Evolutionary conservation across 345 rosid genomes (phyloP).

Genomic region (Turnera subulata): DNA sequence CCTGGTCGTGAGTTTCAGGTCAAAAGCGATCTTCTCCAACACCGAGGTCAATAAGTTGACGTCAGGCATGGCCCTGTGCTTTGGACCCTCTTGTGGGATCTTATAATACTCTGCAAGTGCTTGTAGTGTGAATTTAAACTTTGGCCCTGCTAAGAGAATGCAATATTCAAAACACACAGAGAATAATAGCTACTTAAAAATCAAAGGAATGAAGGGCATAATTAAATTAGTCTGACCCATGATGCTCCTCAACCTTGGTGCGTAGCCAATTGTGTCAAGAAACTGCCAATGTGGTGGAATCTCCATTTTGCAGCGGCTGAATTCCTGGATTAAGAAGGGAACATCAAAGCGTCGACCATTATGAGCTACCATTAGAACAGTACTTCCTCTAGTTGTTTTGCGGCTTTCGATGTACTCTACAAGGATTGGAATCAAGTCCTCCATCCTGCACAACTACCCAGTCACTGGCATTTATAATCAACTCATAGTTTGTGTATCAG

Average conservation of each 20-base stretch:
- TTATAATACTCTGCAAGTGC: slow-evolving; percentile 2
- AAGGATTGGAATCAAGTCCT: slow-evolving; percentile 12
- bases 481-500: too few species aligned
- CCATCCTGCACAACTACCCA: slow-evolving; percentile 17
- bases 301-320: slow-evolving; percentile 10
- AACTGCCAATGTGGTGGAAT: slow-evolving; percentile 16
- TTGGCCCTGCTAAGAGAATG: too few species aligned
- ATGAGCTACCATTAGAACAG: slow-evolving; percentile 20
- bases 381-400: not conserved
- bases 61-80: slow-evolving; percentile 26
- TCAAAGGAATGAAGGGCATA: too few species aligned
- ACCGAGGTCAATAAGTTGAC: slow-evolving; percentile 11
- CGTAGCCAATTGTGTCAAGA: slow-evolving; percentile 10
- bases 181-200: too few species aligned
- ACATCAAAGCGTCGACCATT: slow-evolving; percentile 20
- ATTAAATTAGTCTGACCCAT: too few species aligned
- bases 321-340: slow-evolving; percentile 20
- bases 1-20: slow-evolving; percentile 9
- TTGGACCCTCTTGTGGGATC: not conserved
- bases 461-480: too few species aligned
- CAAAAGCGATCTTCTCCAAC: slow-evolving; percentile 7
- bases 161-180: too few species aligned
- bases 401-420: slow-evolving; percentile 6
- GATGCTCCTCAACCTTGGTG: slow-evolving; percentile 14
- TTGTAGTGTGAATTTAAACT: too few species aligned